These are phyloP conservation scores for Pleurozium schreberi DNA, from an alignment of 225 moss, liverwort and hornwort species.

Conservation along the genomic window DNA sequence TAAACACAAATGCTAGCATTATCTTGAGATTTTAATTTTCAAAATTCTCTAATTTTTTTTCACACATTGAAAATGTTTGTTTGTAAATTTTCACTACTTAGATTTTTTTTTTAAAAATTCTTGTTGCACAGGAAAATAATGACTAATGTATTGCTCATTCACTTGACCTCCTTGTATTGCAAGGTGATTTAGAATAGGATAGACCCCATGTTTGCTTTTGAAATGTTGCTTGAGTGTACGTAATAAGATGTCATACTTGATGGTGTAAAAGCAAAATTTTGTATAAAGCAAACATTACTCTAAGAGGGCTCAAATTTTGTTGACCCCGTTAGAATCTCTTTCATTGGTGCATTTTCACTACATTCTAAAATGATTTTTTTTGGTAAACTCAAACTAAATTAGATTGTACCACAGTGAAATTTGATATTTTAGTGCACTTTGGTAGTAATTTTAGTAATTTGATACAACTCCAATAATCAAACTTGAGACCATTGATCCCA, in stretches of 20 bases:
- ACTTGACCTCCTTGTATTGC: background rate
- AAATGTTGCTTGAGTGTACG: background rate
- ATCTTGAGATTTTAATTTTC: background rate
- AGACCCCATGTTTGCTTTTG: background rate
- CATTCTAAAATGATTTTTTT: background rate
- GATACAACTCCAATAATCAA: too few relatives aligned
- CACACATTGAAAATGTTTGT: background rate
- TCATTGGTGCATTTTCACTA: background rate
- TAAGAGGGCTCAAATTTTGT: background rate
- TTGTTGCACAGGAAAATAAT: background rate
- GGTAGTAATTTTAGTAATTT: background rate
- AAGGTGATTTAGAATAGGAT: background rate
- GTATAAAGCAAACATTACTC: background rate
- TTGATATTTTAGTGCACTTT: background rate
- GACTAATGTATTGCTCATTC: background rate
- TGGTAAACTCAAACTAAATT: too few relatives aligned
- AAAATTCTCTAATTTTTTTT: too few relatives aligned
- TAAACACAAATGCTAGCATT: background rate
- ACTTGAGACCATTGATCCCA: background rate
- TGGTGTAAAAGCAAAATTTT: background rate
- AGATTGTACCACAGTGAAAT: background rate
- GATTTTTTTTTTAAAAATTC: background rate
- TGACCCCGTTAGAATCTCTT: background rate
- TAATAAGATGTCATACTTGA: background rate
- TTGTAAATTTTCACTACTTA: accelerated